Evolutionary conservation across 306 rosid species (phyloP).

Genomic region (Quercus aquifolioides): DNA sequence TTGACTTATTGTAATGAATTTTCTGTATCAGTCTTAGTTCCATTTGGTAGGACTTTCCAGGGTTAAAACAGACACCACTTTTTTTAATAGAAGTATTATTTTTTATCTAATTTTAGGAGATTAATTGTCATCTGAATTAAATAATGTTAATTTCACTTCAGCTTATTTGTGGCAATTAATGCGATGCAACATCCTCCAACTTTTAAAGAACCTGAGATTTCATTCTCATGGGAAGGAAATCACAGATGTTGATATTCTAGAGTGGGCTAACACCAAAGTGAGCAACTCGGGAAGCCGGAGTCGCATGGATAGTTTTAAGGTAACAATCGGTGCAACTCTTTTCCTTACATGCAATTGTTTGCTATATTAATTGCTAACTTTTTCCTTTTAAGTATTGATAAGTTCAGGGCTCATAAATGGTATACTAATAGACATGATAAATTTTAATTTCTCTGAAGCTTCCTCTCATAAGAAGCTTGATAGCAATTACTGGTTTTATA

Average conservation of each 20-base stretch:
- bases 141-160: constrained; percentile 28
- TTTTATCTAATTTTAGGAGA: neutral
- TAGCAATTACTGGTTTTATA: neutral
- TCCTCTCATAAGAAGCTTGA: neutral
- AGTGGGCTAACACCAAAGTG: constrained; percentile 94
- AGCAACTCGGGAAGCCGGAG: constrained; percentile 66
- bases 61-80: no score
- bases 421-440: neutral
- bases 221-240: constrained; percentile 93
- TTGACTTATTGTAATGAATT: neutral
- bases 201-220: constrained; percentile 84
- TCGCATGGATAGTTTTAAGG: constrained; percentile 84
- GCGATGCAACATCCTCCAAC: constrained; percentile 88
- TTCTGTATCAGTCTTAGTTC: neutral
- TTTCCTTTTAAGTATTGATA: neutral
- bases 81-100: neutral
- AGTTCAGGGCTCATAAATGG: neutral
- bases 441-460: neutral
- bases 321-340: constrained; percentile 14
- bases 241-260: constrained; percentile 77
- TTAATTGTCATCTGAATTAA: constrained; percentile 4
- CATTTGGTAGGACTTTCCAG: no score
- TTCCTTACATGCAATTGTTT: neutral
- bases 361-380: neutral
- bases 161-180: constrained; percentile 98